Conservation (phyloP, 2,329 filamentous ascomycete species). For the Ascochyta clinopodiicola region DNA sequence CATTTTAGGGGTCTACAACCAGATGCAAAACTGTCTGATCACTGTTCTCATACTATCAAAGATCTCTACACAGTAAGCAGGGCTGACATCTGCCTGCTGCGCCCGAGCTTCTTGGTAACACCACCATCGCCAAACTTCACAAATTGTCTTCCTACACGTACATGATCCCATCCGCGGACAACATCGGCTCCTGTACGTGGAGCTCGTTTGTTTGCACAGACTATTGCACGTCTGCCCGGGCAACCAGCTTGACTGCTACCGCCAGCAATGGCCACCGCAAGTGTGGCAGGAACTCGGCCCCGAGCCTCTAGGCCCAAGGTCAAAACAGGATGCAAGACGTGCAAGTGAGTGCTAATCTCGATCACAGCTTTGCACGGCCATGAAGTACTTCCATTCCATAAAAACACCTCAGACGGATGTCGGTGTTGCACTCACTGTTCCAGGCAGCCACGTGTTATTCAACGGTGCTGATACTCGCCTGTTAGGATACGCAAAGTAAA, state of each 20-base stretch:
- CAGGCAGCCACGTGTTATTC: background rate
- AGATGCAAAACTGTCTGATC: background rate
- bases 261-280: background rate
- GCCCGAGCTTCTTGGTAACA: background rate
- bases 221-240: background rate
- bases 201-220: background rate
- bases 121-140: background rate
- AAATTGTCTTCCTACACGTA: background rate
- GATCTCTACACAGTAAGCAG: no score
- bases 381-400: background rate
- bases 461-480: constrained; percentile 2
- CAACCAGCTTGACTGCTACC: background rate
- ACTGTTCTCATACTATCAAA: no score
- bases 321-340: constrained; percentile 17
- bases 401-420: background rate
- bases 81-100: no score
- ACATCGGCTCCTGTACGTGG: background rate
- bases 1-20: no score
- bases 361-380: background rate
- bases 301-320: constrained; percentile 8
- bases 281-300: background rate
- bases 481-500: constrained; percentile 42
- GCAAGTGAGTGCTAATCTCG: constrained; percentile 19
- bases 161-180: background rate
- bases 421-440: background rate